Evolutionary conservation across 371 early-diverging fungal genomes (phyloP), one percentile per base, ranked within the genome.

Genomic region (Mortierella sp.): DNA sequence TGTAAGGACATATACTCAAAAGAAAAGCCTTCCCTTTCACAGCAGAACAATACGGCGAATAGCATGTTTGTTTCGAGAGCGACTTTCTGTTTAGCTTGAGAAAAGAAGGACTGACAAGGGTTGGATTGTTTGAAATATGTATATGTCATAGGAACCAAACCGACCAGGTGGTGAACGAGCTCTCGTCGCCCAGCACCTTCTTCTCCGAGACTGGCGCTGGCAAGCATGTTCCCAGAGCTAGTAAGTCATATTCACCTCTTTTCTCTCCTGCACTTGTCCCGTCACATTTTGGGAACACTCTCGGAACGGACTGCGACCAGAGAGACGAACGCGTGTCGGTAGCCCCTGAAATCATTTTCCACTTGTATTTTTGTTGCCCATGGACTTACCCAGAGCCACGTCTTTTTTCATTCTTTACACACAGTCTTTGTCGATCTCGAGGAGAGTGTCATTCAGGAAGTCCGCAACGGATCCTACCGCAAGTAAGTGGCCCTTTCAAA

Each of bases 151-250:
- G 63, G 63, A 35, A 6, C 35, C 63, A 35, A 7, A 63, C 35
- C 0, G 63, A 63, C 95, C 90, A 97, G 97, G 84, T 91, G 70
- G 95, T 97, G 76, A 95, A 95, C 88, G 63, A 63, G 18, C 63
- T 63, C 35, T 78, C 86, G 38, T 96, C 96, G 54, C 95, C 94
- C 91, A 95, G 96, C 91, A 98, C 99, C 88, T 99, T 99, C 94
- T 98, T 98, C 89, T 94, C 93, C 35, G 99, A 99, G 91, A 99
- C 99, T 77, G 96, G 97, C 88, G 93, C 95, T 82, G 99, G 99
- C 81, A 99, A 97, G 93, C 97, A 98, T 92, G 99, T 99, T 68
- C 99, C 99, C 71, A 96, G 99, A 89, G 97, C 80, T 43, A 77
- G 77, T 83, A 86, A 82, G 82, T 81, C 55, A 2, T 14, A 27